Percentiles rank a stretch among this genome's conserved stretches.
Conservation (phyloP, 2,329 filamentous ascomycete genomes). For the Fusarium buharicum region DNA sequence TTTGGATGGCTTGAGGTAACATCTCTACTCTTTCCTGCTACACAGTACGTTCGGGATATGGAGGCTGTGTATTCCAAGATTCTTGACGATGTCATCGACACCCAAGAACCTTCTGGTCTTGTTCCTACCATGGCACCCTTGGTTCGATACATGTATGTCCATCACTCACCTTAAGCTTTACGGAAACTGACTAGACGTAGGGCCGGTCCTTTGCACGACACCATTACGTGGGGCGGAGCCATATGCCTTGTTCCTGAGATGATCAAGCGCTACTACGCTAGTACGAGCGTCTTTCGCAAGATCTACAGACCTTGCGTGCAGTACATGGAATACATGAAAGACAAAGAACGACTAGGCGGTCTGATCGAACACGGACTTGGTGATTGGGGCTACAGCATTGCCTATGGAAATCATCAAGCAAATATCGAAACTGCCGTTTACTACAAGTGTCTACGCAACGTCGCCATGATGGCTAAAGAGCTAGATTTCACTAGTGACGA, state of each 20-base stretch:
- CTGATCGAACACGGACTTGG: constrained; percentile 57
- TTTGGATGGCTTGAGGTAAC: constrained; percentile 62
- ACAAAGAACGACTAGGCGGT: constrained; percentile 53
- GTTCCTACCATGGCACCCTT: constrained; percentile 60
- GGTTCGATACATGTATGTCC: constrained; percentile 54
- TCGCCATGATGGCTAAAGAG: constrained; percentile 51
- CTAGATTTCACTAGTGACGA: constrained; percentile 42
- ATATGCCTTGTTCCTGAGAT: constrained; percentile 52
- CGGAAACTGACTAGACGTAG: constrained; percentile 17
- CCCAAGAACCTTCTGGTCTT: constrained; percentile 56
- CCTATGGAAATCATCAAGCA: constrained; percentile 56
- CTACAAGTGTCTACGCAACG: constrained; percentile 53
- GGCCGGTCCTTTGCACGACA: constrained; percentile 60
- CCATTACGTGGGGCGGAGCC: constrained; percentile 57
- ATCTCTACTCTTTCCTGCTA: constrained; percentile 56
- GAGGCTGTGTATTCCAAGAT: constrained; percentile 59
- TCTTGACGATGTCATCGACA: constrained; percentile 58
- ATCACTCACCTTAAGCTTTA: background rate
- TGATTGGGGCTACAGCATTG: constrained; percentile 57
- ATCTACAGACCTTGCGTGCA: constrained; percentile 51
- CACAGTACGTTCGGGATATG: constrained; percentile 59
- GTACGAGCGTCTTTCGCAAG: constrained; percentile 51
- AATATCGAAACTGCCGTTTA: constrained; percentile 59
- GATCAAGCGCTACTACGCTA: constrained; percentile 54
- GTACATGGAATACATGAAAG: constrained; percentile 56